These are phyloP conservation scores for Bonia amplexicaulis DNA, from an alignment of 176 grass and related monocot genomes.

Conservation along the genomic window DNA sequence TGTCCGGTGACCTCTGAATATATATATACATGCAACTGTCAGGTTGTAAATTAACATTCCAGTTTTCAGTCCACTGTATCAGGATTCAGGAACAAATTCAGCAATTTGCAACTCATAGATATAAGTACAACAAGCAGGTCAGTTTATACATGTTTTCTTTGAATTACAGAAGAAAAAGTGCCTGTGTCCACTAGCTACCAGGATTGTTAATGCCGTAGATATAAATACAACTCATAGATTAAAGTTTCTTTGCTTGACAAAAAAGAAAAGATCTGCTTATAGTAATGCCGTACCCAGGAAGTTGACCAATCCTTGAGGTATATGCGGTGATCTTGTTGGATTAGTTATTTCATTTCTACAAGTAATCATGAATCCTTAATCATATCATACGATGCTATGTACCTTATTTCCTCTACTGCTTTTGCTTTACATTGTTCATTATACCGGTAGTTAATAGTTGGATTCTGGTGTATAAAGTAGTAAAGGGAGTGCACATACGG, in stretches of 20 bases:
- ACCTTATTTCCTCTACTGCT: neutral
- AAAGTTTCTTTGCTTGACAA: slow-evolving; percentile 1
- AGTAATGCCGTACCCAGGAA: neutral
- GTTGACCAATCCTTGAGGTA: slow-evolving; percentile 9
- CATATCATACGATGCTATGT: slow-evolving; percentile 15
- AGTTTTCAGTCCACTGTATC: neutral
- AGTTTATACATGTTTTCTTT: neutral
- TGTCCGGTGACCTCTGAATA: neutral
- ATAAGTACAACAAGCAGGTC: neutral
- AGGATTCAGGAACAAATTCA: neutral
- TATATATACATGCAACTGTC: too few species aligned
- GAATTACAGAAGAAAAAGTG: neutral
- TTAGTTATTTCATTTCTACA: slow-evolving; percentile 2
- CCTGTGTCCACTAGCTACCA: neutral
- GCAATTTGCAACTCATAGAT: neutral
- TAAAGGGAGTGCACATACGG: slow-evolving; percentile 2
- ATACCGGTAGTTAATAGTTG: slow-evolving; percentile 40
- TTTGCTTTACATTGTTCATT: slow-evolving; percentile 35
- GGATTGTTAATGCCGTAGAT: neutral
- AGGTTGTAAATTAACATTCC: neutral
- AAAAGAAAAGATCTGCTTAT: neutral
- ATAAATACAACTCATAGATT: too few species aligned
- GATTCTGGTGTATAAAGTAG: slow-evolving; percentile 24
- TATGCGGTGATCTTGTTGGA: neutral
- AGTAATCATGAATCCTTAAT: slow-evolving; percentile 33